These are phyloP conservation scores for Luvunga scandens DNA, from an alignment of 345 rosid genomes.

Conservation along the genomic window DNA sequence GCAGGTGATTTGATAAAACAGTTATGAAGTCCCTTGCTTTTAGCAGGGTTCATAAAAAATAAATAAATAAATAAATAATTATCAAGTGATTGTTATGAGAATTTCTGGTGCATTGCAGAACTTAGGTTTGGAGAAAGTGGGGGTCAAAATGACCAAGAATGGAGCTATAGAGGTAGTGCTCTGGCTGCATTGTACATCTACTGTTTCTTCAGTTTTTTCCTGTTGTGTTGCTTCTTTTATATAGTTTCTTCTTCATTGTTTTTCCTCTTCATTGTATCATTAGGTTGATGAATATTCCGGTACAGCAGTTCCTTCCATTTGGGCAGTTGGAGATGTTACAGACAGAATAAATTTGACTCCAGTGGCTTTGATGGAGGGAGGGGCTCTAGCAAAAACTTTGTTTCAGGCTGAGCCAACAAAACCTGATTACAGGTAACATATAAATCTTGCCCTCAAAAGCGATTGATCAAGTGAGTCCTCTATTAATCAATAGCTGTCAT, in stretches of 20 bases:
- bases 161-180: constrained; percentile 85
- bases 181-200: neutral
- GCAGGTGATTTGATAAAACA: neutral
- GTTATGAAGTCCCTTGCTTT: neutral
- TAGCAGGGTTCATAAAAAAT: too few species aligned
- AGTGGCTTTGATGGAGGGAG: constrained; percentile 99
- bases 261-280: constrained; percentile 19
- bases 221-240: neutral
- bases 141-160: constrained; percentile 66
- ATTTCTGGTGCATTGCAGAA: constrained; percentile 52
- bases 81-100: constrained; percentile 18
- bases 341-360: constrained; percentile 95
- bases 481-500: neutral
- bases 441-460: neutral
- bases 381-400: constrained; percentile 84
- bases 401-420: constrained; percentile 77
- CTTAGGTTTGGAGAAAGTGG: constrained; percentile 78
- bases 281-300: constrained; percentile 90
- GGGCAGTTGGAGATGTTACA: constrained; percentile 98
- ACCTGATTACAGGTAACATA: constrained; percentile 75
- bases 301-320: constrained; percentile 86
- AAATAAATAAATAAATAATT: neutral
- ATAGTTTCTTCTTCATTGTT: constrained; percentile 16
- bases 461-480: neutral
- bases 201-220: constrained; percentile 9